phyloP scores from a whole-genome alignment of 805 yeast species.

The Metschnikowia corniflorae region DNA sequence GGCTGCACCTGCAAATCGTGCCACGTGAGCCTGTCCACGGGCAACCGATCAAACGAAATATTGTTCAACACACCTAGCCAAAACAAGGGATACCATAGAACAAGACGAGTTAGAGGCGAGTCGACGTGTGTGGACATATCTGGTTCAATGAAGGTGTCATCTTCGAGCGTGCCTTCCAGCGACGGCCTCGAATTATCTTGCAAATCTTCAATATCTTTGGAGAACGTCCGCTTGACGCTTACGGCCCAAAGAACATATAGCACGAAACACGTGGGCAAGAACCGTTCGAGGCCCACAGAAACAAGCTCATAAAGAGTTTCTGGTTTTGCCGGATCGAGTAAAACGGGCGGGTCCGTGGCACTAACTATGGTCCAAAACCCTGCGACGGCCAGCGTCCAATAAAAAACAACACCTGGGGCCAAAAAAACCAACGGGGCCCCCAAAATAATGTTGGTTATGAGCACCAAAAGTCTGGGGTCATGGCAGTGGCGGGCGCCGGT shows the following conservation, averaged over 20 bases:
- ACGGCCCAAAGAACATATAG: slow-evolving; percentile 66
- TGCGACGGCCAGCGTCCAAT: slow-evolving; percentile 56
- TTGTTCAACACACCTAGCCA: slow-evolving; percentile 86
- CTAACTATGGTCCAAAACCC: slow-evolving; percentile 84
- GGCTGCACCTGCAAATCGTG: slow-evolving; percentile 70
- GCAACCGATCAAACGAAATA: slow-evolving; percentile 82
- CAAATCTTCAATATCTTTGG: slow-evolving; percentile 10
- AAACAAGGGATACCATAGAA: slow-evolving; percentile 74
- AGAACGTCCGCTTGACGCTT: slow-evolving; percentile 49
- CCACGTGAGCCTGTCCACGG: slow-evolving; percentile 78
- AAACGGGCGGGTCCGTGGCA: slow-evolving; percentile 74
- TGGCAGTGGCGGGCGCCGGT: slow-evolving; percentile 47
- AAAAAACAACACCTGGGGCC: slow-evolving; percentile 42
- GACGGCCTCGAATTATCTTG: slow-evolving; percentile 1
- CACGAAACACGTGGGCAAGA: slow-evolving; percentile 71
- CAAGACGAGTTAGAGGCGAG: slow-evolving; percentile 41
- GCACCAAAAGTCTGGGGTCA: slow-evolving; percentile 63
- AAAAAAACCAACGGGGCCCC: slow-evolving; percentile 60
- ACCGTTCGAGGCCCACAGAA: slow-evolving; percentile 68
- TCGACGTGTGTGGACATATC: slow-evolving; percentile 1
- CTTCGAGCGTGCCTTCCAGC: slow-evolving; percentile 4
- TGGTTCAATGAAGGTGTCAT: background rate
- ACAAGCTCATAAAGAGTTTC: slow-evolving; percentile 57
- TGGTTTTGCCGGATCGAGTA: slow-evolving; percentile 50
- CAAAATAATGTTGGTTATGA: slow-evolving; percentile 54